Evolutionary conservation across 495 filamentous ascomycete genomes (phyloP), one percentile per base, ranked within the genome.

Genomic region (Penicillium mononematosum): DNA sequence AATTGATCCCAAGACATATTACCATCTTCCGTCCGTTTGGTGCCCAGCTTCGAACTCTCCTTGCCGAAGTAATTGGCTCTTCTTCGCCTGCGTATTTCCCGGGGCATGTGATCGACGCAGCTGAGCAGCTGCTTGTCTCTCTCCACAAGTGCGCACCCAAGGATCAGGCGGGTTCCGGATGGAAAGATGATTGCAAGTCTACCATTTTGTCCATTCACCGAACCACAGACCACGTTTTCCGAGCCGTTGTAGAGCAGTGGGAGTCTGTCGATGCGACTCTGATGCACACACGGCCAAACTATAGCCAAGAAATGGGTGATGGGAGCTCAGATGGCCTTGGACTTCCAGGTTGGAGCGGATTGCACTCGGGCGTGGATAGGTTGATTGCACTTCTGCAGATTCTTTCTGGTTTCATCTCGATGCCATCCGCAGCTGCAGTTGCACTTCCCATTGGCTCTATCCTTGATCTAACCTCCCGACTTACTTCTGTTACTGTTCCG

Each of bases 141-240:
- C 77, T 96, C 1, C 87, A 91, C 58, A 82, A 84, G 63, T 91
- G 87, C 39, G 86, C 87, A 3, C 82, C 88, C 0, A 95, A 93
- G 67, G 87, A 88, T 58, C 83, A 83, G 32, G 77, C 83, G 24
- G 79, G 78, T 22, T 82, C 87, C 20, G 88, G 92, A 71, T 96
- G 92, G 91, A 75, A 73, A 9, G 85, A 81, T 41, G 77, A 81
- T 47, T 74, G 91, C 44, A 79, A 78, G 22, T 73, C 73, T 5
- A 77, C 84, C 1, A 71, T 94, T 17, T 68, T 77, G 11, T 78
- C 80, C 24, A 78, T 81, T 24, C 90, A 96, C 60, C 64, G 64
- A n/a, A 88, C 88, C 14, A 77, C 85, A 39, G 84, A 92, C 63
- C 79, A 83, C 58, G 77, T 95, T 7, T 91, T 94, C 68, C 83